phyloP scores from a whole-genome alignment of 1,284 basidiomycete species.

The Inonotus hispidus region DNA sequence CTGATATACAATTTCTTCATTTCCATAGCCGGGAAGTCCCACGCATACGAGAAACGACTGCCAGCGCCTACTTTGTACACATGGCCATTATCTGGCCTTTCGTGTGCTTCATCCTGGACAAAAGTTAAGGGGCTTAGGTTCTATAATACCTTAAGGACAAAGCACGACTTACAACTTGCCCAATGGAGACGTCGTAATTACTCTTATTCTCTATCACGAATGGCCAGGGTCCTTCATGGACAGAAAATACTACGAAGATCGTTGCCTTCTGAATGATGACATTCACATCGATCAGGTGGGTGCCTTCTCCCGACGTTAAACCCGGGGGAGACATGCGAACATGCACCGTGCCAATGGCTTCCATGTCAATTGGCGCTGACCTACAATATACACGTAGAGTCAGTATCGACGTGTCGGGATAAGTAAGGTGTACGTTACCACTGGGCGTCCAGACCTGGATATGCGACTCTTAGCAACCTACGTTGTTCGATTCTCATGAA shows the following conservation, averaged over 20 bases:
- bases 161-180: conserved; percentile 59
- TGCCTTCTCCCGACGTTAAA: conserved; percentile 32
- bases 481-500: conserved; percentile 63
- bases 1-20: conserved; percentile 79
- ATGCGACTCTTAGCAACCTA: conserved; percentile 78
- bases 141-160: not conserved
- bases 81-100: conserved; percentile 32
- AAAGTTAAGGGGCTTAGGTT: not conserved
- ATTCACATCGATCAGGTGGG: conserved; percentile 76
- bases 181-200: conserved; percentile 65
- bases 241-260: conserved; percentile 78
- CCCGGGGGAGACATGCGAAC: conserved; percentile 56
- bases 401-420: not conserved
- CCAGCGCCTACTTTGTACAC: conserved; percentile 58
- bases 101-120: conserved; percentile 45
- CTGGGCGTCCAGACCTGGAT: conserved; percentile 77
- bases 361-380: conserved; percentile 90
- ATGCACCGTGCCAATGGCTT: conserved; percentile 85
- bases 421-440: conserved; percentile 53
- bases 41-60: conserved; percentile 71
- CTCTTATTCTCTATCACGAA: conserved; percentile 91
- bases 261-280: conserved; percentile 84
- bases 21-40: conserved; percentile 87
- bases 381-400: conserved; percentile 34
- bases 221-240: conserved; percentile 79